Evolutionary conservation across 225 moss, liverwort and hornwort genomes (phyloP).

Genomic region (Pseudoscleropodium purum): DNA sequence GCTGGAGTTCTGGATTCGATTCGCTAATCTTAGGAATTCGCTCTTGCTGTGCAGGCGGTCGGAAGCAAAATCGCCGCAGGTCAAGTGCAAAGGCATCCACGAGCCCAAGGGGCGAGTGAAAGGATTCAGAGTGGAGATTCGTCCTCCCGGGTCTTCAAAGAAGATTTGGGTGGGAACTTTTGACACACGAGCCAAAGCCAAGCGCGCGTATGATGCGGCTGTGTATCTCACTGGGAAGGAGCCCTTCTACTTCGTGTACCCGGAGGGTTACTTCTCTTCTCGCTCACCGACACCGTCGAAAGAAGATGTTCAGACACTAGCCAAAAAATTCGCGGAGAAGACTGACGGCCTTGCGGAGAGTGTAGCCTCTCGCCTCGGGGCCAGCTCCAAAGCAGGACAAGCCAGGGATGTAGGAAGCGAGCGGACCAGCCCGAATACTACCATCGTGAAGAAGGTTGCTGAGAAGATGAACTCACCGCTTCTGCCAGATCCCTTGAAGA

Average conservation of each 20-base stretch:
- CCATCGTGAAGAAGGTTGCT: neutral
- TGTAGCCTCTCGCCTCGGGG: neutral
- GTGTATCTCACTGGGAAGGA: constrained; percentile 24
- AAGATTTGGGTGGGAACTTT: constrained; percentile 43
- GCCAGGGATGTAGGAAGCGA: neutral
- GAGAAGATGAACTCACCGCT: neutral
- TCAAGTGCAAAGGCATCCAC: constrained; percentile 17
- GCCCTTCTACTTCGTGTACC: constrained; percentile 9
- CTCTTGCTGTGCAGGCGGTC: neutral
- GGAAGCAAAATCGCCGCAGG: neutral
- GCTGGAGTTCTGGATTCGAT: neutral
- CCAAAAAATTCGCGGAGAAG: neutral
- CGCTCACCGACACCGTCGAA: neutral
- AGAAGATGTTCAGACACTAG: neutral
- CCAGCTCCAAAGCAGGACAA: neutral
- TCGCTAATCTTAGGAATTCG: neutral
- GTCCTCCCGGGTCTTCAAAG: neutral
- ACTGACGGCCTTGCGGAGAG: neutral
- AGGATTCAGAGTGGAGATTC: constrained; percentile 25
- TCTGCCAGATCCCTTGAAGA: neutral
- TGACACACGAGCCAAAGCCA: constrained; percentile 7
- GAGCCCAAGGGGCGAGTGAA: constrained; percentile 37
- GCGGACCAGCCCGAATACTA: neutral
- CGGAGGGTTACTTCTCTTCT: neutral
- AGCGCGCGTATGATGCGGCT: constrained; percentile 23